Conservation (phyloP, 495 filamentous ascomycete genomes). For the Saxophila tyrrhenica region DNA sequence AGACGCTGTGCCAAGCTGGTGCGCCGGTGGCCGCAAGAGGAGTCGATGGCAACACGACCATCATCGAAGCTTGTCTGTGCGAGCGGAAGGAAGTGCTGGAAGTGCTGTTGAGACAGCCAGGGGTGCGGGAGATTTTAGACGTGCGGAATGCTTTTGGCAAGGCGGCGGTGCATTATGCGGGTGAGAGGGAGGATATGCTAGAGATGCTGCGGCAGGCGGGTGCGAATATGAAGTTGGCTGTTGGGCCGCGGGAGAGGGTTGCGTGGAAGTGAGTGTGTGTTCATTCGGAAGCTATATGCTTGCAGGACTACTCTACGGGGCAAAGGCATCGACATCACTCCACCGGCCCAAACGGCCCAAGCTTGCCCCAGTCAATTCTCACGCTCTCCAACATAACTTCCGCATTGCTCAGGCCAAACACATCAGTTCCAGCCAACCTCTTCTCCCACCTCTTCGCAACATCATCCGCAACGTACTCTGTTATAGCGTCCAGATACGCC, state of each 20-base stretch:
- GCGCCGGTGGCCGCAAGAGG: too few species aligned
- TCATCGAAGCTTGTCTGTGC: too few species aligned
- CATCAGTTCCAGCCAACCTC: slow-evolving; percentile 27
- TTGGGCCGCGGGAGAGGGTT: neutral
- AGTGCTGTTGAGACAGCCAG: too few species aligned
- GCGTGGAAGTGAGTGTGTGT: neutral
- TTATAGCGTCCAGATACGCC: slow-evolving; percentile 23
- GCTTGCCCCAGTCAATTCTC: slow-evolving; percentile 23
- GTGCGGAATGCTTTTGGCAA: neutral
- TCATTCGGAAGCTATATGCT: neutral
- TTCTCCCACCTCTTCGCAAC: slow-evolving; percentile 31
- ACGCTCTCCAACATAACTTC: slow-evolving; percentile 24
- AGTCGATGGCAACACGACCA: too few species aligned
- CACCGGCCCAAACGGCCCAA: slow-evolving; percentile 4
- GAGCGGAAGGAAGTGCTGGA: too few species aligned
- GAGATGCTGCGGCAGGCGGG: neutral
- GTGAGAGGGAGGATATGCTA: neutral
- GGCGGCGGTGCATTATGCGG: neutral
- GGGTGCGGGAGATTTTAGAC: neutral
- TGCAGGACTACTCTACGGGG: neutral
- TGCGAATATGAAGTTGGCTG: neutral
- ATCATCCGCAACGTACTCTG: slow-evolving; percentile 23
- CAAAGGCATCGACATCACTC: too few species aligned
- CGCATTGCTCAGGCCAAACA: slow-evolving; percentile 27
- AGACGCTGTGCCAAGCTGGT: too few species aligned